phyloP scores from a whole-genome alignment of 352 stramenopile genomes.

The Blastocystis sp. region DNA sequence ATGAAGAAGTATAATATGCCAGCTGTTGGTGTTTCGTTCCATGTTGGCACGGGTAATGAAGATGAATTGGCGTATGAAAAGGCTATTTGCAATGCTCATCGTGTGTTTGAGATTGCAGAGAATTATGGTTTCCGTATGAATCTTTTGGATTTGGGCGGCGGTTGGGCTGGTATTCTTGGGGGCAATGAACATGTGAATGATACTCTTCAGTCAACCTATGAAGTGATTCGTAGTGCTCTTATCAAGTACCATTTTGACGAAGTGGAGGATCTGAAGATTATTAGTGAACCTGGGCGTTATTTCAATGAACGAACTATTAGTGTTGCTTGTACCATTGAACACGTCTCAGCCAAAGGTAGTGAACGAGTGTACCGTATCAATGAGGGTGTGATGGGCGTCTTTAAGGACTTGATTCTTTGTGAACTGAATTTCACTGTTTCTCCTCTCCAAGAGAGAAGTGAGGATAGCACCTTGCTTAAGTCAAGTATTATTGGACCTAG shows the following conservation, averaged over 20 bases:
- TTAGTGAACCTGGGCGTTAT: conserved; percentile 58
- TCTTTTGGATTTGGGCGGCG: conserved; percentile 60
- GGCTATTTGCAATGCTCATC: background rate
- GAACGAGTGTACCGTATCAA: conserved; percentile 20
- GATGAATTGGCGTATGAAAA: conserved; percentile 23
- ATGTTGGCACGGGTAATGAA: conserved; percentile 22
- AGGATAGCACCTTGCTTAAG: background rate
- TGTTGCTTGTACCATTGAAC: background rate
- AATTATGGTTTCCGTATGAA: conserved; percentile 33
- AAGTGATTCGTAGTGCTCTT: background rate
- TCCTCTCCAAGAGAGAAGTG: background rate
- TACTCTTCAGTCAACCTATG: background rate
- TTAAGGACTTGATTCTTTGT: conserved; percentile 41
- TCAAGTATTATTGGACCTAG: conserved; percentile 36
- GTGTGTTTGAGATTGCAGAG: conserved; percentile 47
- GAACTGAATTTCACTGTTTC: background rate
- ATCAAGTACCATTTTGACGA: conserved; percentile 2
- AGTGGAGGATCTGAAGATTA: conserved; percentile 14
- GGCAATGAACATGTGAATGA: background rate
- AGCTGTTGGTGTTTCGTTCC: conserved; percentile 58
- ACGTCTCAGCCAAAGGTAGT: background rate
- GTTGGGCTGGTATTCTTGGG: conserved; percentile 34
- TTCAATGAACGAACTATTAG: conserved; percentile 55
- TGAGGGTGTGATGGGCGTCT: conserved; percentile 59
- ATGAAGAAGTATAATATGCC: conserved; percentile 37